Percentiles rank a stretch among this genome's conserved stretches.
Conservation (phyloP, 768 basidiomycete species). For the Candolleomyces efflorescens region DNA sequence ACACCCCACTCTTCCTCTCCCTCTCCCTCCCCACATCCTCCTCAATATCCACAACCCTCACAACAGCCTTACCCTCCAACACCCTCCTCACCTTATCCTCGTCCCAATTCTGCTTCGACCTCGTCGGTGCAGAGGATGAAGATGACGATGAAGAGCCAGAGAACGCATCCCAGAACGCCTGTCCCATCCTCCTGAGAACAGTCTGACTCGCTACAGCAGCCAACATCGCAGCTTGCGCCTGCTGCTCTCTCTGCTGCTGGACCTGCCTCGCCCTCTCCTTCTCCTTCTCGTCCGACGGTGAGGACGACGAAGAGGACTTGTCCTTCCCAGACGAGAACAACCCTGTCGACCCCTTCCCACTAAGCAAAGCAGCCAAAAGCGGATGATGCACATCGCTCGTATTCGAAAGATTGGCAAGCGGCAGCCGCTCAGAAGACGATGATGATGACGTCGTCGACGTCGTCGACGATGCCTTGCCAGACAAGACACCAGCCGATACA, state of each 20-base stretch:
- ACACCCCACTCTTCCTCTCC: constrained; percentile 8
- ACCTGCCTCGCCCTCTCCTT: constrained; percentile 16
- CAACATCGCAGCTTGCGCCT: constrained; percentile 48
- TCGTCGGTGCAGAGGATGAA: constrained; percentile 14
- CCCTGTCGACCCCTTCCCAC: background rate
- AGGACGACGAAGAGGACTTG: background rate
- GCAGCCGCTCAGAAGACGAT: background rate
- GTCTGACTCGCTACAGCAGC: constrained; percentile 82
- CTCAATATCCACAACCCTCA: constrained; percentile 72
- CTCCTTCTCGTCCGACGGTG: constrained; percentile 16
- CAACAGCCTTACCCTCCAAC: constrained; percentile 77
- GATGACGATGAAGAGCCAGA: constrained; percentile 40
- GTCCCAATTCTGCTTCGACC: constrained; percentile 36
- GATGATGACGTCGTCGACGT: background rate
- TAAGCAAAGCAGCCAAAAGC: constrained; percentile 5
- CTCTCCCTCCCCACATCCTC: constrained; percentile 9
- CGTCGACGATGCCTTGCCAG: background rate
- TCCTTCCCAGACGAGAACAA: constrained; percentile 17
- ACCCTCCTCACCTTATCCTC: constrained; percentile 79
- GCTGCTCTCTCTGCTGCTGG: constrained; percentile 28
- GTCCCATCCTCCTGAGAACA: constrained; percentile 60
- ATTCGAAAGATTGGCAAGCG: constrained; percentile 1
- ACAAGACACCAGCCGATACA: background rate
- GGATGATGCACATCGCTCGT: background rate
- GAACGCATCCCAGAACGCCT: constrained; percentile 89